Base-by-base conservation (phyloP, 768 basidiomycete species). In the Lanmaoa pseudosensibilis region DNA sequence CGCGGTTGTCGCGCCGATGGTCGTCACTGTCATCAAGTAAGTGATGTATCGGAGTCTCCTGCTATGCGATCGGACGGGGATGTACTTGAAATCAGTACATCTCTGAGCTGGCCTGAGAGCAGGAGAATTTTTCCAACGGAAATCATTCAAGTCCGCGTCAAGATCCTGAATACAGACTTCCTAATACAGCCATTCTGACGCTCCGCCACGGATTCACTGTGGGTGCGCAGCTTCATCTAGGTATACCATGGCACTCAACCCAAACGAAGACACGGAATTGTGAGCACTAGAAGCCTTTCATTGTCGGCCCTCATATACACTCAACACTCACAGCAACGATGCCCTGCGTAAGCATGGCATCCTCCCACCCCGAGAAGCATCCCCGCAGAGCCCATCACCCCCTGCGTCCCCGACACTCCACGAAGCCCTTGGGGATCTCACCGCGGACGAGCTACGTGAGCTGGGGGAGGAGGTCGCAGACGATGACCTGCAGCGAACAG, bases 221-320 rank as follows among this genome's bases (percentile, higher is more conserved):
- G 50, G 56, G 45, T 41, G 56, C 39, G 44, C 54, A 40, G 36
- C 34, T 38, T 32, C 46, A 18, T 7, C 27, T 6, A 2, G n/a
- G n/a, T 19, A 32, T 16, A 25, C 53, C 27, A 70, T 89, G 87
- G 75, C 86, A 7, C 73, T 88, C 52, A 92, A 94, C 68, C 82
- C 89, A 32, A 80, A 94, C 79, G 90, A 96, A 77, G 94, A 98
- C 71, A 96, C 94, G 3, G 94, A 98, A 82, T 97, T 98, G 94
- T 95, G 71, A 74, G 90, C 73, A 21, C 27, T 16, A 18, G 30
- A 10, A 8, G 34, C 25, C 15, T 8, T 48, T 4, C 57, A 27
- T 25, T 18, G 5, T 36, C 27, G 9, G 15, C 19, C 37, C 4
- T 40, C 33, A 33, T 8, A 4, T 23, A 25, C 41, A 18, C 44